Base-by-base conservation (phyloP, 2,329 filamentous ascomycete species). In the Ophiocordyceps robertsii region DNA sequence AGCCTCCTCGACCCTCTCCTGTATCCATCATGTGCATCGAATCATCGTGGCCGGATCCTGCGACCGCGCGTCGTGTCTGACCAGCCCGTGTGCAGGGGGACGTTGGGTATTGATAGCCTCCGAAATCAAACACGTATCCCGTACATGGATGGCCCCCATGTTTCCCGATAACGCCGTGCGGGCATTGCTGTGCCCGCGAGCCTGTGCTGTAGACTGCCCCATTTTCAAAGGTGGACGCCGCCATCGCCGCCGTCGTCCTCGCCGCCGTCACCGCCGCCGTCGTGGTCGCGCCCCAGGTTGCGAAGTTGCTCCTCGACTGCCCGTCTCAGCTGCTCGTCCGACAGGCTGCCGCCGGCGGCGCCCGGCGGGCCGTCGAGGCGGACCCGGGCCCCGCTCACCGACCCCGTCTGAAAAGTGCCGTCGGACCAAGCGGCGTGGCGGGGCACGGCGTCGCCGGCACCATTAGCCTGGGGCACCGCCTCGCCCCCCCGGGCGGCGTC, bases 361-460 rank as follows among this genome's bases (percentile, higher is more conserved):
- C 12, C 36, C 12, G 51, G 44, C 14, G 42, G 47, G 13, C 43
- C 43, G 50, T 72, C 65, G 55, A 73, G 62, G n/a, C 58, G 62
- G 3, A 75, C 49, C 51, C 69, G 61, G 21, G 72, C 72, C 45
- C 67, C 65, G 3, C 68, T 63, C 51, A 80, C 69, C 13, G 68
- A 69, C 10, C 77, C 77, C 1, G 70, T 75, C 54, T 76, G 71
- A 51, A 81, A 80, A 1, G 77, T 81, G 21, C 77, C 77, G 52
- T 82, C 77, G 27, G 56, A 66, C 77, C 77, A 81, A 0, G 77
- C 66, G 36, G 66, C 59, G 43, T 64, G 62, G 43, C 44, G 53
- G 17, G 9, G 11, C 9, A 31, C 10, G 10, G 43, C 39, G 19
- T 37, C 35, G 4, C 38, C 27, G n/a, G 29, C 30, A 4, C 30